Conservation (phyloP, 2,329 filamentous ascomycete species). For the Gnomoniopsis smithogilvyi region DNA sequence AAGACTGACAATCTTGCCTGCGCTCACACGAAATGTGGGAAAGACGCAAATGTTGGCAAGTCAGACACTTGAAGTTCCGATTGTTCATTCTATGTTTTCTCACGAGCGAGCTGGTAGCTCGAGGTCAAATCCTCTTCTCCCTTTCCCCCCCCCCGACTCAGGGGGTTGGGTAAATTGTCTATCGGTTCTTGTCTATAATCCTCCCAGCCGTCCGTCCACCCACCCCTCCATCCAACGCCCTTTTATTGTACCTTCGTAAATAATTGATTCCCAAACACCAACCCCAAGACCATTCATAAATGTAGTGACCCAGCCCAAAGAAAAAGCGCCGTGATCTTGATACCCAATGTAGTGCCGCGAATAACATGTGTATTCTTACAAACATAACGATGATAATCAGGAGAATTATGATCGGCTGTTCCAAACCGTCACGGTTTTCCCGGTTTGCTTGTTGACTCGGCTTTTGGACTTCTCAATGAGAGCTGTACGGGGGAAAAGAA, state of each 20-base stretch:
- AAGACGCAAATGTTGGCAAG: too few relatives aligned
- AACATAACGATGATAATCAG: not conserved
- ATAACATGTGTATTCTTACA: not conserved
- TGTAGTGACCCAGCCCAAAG: not conserved
- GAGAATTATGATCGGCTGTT: not conserved
- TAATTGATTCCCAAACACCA: not conserved
- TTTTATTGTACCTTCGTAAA: not conserved
- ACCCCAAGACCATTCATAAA: not conserved
- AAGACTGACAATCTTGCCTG: too few relatives aligned
- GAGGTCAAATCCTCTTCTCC: too few relatives aligned
- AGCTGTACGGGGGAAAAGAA: not conserved
- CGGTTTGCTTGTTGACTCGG: conserved; percentile 9
- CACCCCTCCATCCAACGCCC: not conserved
- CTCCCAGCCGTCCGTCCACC: not conserved
- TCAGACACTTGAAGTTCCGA: too few relatives aligned
- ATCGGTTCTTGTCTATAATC: not conserved
- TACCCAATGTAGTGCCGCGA: not conserved
- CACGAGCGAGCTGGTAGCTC: too few relatives aligned
- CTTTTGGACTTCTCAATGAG: conserved; percentile 1
- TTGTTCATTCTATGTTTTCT: too few relatives aligned
- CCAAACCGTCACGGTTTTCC: conserved; percentile 14
- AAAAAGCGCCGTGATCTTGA: not conserved
- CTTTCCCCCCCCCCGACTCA: too few relatives aligned
- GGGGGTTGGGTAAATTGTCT: not conserved
- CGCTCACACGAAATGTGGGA: too few relatives aligned